These are phyloP conservation scores for Westerdykella sp. DNA, from an alignment of 2,329 filamentous ascomycete species.

Conservation along the genomic window DNA sequence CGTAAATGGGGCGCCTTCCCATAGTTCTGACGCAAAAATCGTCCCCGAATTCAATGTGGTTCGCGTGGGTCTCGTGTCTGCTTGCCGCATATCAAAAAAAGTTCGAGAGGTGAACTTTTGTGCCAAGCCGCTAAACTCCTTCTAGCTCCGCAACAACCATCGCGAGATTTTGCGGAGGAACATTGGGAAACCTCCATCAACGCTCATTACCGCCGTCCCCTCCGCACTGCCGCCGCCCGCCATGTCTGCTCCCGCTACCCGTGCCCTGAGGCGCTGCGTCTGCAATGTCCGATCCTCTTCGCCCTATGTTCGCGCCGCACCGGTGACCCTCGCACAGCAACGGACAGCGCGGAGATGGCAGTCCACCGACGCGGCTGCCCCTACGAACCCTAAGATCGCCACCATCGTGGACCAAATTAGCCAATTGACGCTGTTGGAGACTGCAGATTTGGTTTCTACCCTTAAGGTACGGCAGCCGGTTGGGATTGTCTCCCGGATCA, in stretches of 20 bases:
- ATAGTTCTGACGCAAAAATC: slow-evolving; percentile 30
- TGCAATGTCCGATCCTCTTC: slow-evolving; percentile 26
- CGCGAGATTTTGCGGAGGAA: slow-evolving; percentile 16
- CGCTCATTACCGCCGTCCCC: slow-evolving; percentile 13
- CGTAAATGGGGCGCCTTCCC: slow-evolving; percentile 27
- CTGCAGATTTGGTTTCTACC: slow-evolving; percentile 86
- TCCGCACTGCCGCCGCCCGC: slow-evolving; percentile 8
- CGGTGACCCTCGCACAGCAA: slow-evolving; percentile 31
- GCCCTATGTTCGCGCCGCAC: slow-evolving; percentile 25
- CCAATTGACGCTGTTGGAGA: slow-evolving; percentile 95
- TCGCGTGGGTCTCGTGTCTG: neutral
- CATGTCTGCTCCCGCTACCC: slow-evolving; percentile 43
- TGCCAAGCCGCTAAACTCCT: slow-evolving; percentile 21
- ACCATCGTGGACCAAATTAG: slow-evolving; percentile 98
- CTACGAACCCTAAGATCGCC: slow-evolving; percentile 81
- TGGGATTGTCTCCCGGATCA: neutral
- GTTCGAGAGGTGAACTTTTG: slow-evolving; percentile 12
- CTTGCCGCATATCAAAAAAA: slow-evolving; percentile 9
- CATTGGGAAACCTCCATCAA: slow-evolving; percentile 6
- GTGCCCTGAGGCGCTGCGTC: slow-evolving; percentile 41
- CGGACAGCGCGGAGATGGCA: slow-evolving; percentile 68
- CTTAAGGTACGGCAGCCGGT: slow-evolving; percentile 65
- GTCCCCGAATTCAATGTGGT: neutral
- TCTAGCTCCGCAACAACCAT: slow-evolving; percentile 23
- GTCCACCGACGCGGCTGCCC: slow-evolving; percentile 64